Conservation (phyloP, 805 yeast genomes). For the Lipomyces lipofer region DNA sequence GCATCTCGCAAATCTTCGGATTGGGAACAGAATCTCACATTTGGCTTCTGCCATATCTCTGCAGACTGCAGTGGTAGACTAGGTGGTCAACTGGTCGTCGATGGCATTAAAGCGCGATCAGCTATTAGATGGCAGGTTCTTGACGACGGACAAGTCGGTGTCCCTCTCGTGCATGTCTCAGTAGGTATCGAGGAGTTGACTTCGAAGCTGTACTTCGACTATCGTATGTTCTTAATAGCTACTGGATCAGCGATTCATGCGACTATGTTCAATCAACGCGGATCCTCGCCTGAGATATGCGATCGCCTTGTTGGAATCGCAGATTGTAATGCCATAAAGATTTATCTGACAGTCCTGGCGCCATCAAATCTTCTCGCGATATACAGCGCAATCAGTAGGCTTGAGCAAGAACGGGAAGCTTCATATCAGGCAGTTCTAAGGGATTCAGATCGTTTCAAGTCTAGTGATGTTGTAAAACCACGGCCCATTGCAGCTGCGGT, state of each 20-base stretch:
- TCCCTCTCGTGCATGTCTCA: slow-evolving; percentile 69
- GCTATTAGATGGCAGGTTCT: slow-evolving; percentile 67
- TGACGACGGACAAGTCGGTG: slow-evolving; percentile 45
- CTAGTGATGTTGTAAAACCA: slow-evolving; percentile 34
- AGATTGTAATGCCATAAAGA: slow-evolving; percentile 50
- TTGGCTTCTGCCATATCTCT: slow-evolving; percentile 56
- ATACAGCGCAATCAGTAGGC: slow-evolving; percentile 64
- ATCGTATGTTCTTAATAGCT: slow-evolving; percentile 76
- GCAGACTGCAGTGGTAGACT: slow-evolving; percentile 73
- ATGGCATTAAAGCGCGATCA: slow-evolving; percentile 56
- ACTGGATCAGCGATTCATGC: slow-evolving; percentile 50
- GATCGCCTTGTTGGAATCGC: slow-evolving; percentile 52
- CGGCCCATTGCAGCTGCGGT: not conserved
- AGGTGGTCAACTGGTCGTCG: slow-evolving; percentile 63
- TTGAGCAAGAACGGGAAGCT: slow-evolving; percentile 67
- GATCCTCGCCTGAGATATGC: slow-evolving; percentile 42
- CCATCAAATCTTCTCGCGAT: slow-evolving; percentile 83
- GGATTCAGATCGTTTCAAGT: slow-evolving; percentile 50
- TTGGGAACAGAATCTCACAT: slow-evolving; percentile 69
- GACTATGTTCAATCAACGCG: slow-evolving; percentile 69
- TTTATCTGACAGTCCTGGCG: slow-evolving; percentile 78
- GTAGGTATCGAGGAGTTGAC: slow-evolving; percentile 58
- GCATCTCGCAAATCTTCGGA: slow-evolving; percentile 63
- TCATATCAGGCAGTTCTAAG: slow-evolving; percentile 75
- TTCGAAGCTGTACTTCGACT: slow-evolving; percentile 72